phyloP scores from a whole-genome alignment of 148 eudicot species.

The Nyssa sinensis region DNA sequence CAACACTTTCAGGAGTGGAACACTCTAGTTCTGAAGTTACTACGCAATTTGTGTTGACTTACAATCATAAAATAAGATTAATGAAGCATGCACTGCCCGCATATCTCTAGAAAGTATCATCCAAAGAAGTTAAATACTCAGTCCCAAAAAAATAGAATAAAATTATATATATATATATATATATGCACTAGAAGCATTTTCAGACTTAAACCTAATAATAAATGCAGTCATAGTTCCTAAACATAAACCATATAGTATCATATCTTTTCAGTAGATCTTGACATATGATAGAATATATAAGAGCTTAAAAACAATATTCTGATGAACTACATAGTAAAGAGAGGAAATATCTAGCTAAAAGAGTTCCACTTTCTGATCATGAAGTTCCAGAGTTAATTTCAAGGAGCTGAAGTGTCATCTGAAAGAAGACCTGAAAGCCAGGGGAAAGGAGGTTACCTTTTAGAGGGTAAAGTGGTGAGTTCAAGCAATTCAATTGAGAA shows the following conservation, averaged over 20 bases:
- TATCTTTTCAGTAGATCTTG: background rate
- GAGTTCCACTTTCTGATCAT: slow-evolving; percentile 2
- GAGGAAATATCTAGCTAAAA: background rate
- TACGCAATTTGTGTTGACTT: background rate
- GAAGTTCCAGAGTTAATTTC: background rate
- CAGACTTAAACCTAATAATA: background rate
- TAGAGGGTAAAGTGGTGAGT: background rate
- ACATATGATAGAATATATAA: background rate
- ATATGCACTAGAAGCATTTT: background rate
- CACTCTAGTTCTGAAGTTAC: background rate
- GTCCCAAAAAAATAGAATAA: background rate
- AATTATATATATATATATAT: background rate
- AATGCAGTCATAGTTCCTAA: background rate
- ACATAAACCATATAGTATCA: too few relatives aligned
- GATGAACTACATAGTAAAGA: background rate
- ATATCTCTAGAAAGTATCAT: background rate
- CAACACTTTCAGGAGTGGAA: background rate
- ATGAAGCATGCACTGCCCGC: too few relatives aligned
- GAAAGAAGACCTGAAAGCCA: background rate
- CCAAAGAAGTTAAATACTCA: background rate
- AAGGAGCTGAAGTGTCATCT: background rate
- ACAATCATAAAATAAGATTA: background rate
- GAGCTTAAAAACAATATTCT: background rate
- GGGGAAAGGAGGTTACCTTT: background rate
- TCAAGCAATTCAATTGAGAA: background rate